Conservation (phyloP, 2,329 filamentous ascomycete genomes). For the Xenoacremonium recifei region DNA sequence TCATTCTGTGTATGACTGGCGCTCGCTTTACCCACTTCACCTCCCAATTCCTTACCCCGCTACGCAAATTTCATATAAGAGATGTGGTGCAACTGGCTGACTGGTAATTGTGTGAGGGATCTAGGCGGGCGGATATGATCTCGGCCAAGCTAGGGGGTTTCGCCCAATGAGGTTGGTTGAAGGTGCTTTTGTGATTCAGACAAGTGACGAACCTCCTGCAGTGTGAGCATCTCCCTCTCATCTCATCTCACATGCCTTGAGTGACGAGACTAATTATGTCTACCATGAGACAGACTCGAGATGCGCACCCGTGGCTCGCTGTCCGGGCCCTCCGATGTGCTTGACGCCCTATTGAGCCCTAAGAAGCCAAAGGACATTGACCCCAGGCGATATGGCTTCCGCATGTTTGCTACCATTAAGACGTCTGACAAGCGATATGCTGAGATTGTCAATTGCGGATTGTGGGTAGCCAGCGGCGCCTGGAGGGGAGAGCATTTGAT, state of each 20-base stretch:
- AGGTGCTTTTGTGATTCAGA: slow-evolving; percentile 49
- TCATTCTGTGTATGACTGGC: background rate
- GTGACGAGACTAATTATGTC: background rate
- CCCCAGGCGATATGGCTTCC: slow-evolving; percentile 45
- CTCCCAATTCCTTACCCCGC: too few relatives aligned
- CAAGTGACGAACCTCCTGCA: slow-evolving; percentile 45
- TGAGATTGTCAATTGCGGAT: slow-evolving; percentile 47
- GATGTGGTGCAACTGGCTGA: background rate
- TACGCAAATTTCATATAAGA: too few relatives aligned
- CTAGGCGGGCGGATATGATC: slow-evolving; percentile 42
- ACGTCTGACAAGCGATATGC: slow-evolving; percentile 49
- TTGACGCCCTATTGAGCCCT: slow-evolving; percentile 39
- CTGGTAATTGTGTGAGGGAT: slow-evolving; percentile 18
- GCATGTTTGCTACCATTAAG: slow-evolving; percentile 49
- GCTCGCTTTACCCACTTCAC: too few relatives aligned
- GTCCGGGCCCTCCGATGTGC: slow-evolving; percentile 44
- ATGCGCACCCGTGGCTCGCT: slow-evolving; percentile 48
- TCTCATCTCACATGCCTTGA: background rate
- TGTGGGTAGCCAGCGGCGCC: slow-evolving; percentile 50
- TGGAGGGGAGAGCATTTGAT: slow-evolving; percentile 45
- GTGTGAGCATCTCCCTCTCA: slow-evolving; percentile 28
- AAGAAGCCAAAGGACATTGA: slow-evolving; percentile 38
- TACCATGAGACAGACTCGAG: slow-evolving; percentile 31
- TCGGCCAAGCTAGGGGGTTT: slow-evolving; percentile 40
- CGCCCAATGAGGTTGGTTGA: slow-evolving; percentile 43